Conservation (phyloP, 257 asterid species). For the Scutellaria galericulata region DNA sequence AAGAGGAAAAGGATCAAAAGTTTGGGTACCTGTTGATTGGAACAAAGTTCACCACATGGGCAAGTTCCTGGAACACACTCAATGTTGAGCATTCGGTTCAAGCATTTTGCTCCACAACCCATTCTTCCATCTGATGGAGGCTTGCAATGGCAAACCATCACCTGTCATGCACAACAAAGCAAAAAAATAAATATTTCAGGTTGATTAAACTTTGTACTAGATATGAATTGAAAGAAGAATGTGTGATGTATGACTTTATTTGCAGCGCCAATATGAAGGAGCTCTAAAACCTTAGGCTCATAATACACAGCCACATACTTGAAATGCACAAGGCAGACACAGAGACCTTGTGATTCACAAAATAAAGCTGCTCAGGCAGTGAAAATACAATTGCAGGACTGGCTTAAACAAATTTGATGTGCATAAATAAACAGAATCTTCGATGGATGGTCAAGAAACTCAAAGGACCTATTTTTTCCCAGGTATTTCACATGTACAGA, state of each 20-base stretch:
- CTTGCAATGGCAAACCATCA: conserved; percentile 96
- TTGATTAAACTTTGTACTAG: conserved; percentile 2
- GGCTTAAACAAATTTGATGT: conserved; percentile 13
- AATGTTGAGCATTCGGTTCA: conserved; percentile 87
- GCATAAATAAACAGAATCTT: background rate
- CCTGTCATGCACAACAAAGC: conserved; percentile 50
- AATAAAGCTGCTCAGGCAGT: conserved; percentile 14
- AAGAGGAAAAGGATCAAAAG: conserved; percentile 15
- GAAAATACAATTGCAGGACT: conserved; percentile 21
- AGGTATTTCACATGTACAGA: conserved; percentile 11
- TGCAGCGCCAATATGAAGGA: conserved; percentile 15
- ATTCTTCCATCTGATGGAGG: conserved; percentile 68
- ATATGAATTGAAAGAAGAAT: background rate
- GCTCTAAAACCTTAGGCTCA: conserved; percentile 18
- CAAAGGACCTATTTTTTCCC: conserved; percentile 6
- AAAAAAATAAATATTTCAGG: background rate
- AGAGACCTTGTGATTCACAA: conserved; percentile 19
- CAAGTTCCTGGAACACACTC: conserved; percentile 88
- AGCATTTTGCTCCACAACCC: conserved; percentile 85
- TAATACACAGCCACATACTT: background rate
- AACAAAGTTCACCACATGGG: conserved; percentile 86
- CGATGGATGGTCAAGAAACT: conserved; percentile 20
- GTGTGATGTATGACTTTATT: conserved; percentile 17
- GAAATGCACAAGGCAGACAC: conserved; percentile 25
- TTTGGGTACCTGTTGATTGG: conserved; percentile 77